Evolutionary conservation across 139 green algal species (phyloP).

Genomic region (Trebouxia sp.): DNA sequence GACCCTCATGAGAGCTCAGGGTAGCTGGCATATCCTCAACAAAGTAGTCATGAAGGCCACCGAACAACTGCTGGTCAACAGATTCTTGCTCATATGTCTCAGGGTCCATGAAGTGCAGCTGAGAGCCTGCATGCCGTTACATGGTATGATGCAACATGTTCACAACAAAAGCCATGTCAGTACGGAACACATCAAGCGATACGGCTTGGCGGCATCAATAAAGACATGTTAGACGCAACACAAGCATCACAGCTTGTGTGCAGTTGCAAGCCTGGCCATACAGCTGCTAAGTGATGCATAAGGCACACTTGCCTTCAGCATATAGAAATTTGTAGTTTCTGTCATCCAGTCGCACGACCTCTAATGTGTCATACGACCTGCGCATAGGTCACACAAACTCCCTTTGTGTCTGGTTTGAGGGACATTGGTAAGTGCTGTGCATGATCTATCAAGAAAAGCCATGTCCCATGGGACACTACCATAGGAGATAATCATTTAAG

Average conservation of each 20-base stretch:
- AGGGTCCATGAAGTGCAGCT: slow-evolving; percentile 49
- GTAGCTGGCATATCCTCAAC: slow-evolving; percentile 35
- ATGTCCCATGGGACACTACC: too few species aligned
- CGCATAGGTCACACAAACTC: too few species aligned
- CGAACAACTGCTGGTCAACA: slow-evolving; percentile 42
- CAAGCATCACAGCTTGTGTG: background rate
- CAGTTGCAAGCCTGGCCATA: background rate
- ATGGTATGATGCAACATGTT: too few species aligned
- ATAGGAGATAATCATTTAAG: too few species aligned
- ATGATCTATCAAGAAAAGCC: too few species aligned
- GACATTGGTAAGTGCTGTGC: too few species aligned
- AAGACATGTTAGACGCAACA: background rate
- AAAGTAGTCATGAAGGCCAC: slow-evolving; percentile 25
- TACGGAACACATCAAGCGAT: too few species aligned
- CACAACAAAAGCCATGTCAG: too few species aligned
- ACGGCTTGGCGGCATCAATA: background rate
- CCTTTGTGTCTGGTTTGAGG: too few species aligned
- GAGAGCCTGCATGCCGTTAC: slow-evolving; percentile 17
- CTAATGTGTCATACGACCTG: slow-evolving; percentile 46
- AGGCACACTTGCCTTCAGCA: slow-evolving; percentile 37
- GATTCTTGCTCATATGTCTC: slow-evolving; percentile 50
- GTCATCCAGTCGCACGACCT: slow-evolving; percentile 46
- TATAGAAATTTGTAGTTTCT: slow-evolving; percentile 47
- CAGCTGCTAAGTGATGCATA: background rate
- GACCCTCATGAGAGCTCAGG: slow-evolving; percentile 39